A percentile compares a stretch with the other conserved stretches of the same genome.
These are phyloP conservation scores for Sanghuangporus sanghuang DNA, from an alignment of 1,284 basidiomycete species.

Conservation along the genomic window DNA sequence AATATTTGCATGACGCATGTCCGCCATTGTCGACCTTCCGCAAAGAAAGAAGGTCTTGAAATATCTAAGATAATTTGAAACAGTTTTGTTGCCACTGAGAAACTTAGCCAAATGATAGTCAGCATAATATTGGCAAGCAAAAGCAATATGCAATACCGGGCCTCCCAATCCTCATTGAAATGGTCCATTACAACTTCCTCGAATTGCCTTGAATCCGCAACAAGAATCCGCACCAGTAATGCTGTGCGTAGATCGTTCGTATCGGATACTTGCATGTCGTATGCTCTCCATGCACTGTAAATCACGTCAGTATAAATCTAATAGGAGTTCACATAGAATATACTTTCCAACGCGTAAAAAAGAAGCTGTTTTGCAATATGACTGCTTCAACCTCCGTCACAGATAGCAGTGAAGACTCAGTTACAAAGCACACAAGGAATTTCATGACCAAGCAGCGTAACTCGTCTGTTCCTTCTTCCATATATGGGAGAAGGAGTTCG, in stretches of 20 bases:
- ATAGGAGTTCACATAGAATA: neutral
- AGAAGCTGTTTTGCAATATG: slow-evolving; percentile 51
- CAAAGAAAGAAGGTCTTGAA: slow-evolving; percentile 50
- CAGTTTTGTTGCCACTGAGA: slow-evolving; percentile 40
- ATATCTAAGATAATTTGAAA: slow-evolving; percentile 63
- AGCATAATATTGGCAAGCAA: neutral
- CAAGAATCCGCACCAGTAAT: slow-evolving; percentile 53
- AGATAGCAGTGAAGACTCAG: slow-evolving; percentile 52
- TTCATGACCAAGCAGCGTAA: slow-evolving; percentile 51
- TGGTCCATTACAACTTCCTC: slow-evolving; percentile 39
- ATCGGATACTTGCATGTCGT: slow-evolving; percentile 49
- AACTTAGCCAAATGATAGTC: slow-evolving; percentile 22
- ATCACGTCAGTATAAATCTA: neutral
- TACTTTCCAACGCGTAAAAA: slow-evolving; percentile 52
- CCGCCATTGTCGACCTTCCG: slow-evolving; percentile 64
- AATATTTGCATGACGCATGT: slow-evolving; percentile 55
- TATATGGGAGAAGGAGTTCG: slow-evolving; percentile 44
- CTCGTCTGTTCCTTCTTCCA: slow-evolving; percentile 43
- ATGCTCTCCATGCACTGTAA: slow-evolving; percentile 59
- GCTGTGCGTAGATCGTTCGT: slow-evolving; percentile 46
- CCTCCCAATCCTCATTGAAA: slow-evolving; percentile 42
- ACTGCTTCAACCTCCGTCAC: slow-evolving; percentile 67
- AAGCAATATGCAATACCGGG: slow-evolving; percentile 31
- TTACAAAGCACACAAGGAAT: slow-evolving; percentile 56
- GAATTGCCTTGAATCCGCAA: slow-evolving; percentile 59